A percentile compares a stretch with the other conserved stretches of the same genome.
Conservation (phyloP, 768 basidiomycete species). For the Lactarius hengduanensis region DNA sequence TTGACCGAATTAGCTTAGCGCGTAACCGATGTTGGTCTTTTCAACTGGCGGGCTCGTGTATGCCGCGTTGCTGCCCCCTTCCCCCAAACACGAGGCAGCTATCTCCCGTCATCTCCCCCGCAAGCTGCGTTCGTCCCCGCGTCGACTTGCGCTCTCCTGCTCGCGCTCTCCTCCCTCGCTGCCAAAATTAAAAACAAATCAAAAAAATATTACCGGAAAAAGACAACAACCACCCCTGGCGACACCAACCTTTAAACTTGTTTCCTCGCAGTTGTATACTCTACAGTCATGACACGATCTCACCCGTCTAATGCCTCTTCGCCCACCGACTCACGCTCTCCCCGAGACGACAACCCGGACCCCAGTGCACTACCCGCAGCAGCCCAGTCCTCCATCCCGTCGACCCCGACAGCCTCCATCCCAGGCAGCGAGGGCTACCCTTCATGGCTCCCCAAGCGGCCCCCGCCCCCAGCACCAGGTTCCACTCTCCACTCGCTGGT, state of each 20-base stretch:
- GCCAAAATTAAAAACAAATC: constrained; percentile 11
- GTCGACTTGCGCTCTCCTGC: no score
- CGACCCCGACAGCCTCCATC: constrained; percentile 7
- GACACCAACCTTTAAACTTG: not conserved
- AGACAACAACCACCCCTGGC: not conserved
- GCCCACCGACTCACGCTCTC: constrained; percentile 5
- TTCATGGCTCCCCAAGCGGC: constrained; percentile 79
- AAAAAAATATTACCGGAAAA: not conserved
- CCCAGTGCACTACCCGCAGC: not conserved
- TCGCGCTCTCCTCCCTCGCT: constrained; percentile 4
- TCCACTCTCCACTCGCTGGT: constrained; percentile 63
- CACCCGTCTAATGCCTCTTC: constrained; percentile 19
- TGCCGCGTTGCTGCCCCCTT: not conserved
- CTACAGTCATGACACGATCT: constrained; percentile 21
- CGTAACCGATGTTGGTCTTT: not conserved
- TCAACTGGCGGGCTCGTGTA: not conserved
- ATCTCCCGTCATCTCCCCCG: not conserved
- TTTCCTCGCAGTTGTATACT: not conserved
- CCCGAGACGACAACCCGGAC: not conserved
- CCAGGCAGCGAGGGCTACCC: constrained; percentile 61
- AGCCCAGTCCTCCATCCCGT: not conserved
- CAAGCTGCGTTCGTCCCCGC: not conserved
- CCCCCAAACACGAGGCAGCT: constrained; percentile 22
- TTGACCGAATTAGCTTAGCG: constrained; percentile 10
- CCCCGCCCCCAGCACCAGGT: constrained; percentile 71